These are phyloP conservation scores for Ilex aquifolium DNA, from an alignment of 257 asterid species.

Conservation along the genomic window DNA sequence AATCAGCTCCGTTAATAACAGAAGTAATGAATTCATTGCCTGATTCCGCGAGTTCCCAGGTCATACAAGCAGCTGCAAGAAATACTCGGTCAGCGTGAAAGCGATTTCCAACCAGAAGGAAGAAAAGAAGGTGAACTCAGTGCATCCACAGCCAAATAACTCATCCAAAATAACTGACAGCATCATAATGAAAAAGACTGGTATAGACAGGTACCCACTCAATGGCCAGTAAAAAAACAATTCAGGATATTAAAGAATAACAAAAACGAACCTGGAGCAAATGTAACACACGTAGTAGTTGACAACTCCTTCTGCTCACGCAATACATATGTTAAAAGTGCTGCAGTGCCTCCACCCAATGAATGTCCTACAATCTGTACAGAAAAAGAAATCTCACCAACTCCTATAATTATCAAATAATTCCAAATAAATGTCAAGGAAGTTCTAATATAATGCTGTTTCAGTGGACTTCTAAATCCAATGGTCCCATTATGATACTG, in stretches of 20 bases:
- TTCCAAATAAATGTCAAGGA: slow-evolving; percentile 3
- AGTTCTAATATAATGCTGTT: background rate
- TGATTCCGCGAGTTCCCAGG: slow-evolving; percentile 97
- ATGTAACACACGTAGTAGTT: slow-evolving; percentile 72
- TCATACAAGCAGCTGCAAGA: slow-evolving; percentile 94
- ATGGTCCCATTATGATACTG: no score
- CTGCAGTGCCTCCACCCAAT: slow-evolving; percentile 97
- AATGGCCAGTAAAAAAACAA: background rate
- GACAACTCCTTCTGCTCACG: slow-evolving; percentile 88
- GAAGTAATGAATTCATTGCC: slow-evolving; percentile 72
- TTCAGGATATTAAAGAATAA: background rate
- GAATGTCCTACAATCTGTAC: slow-evolving; percentile 90
- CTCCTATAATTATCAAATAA: slow-evolving; percentile 4
- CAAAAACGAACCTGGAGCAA: slow-evolving; percentile 81
- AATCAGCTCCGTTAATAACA: slow-evolving; percentile 90
- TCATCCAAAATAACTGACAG: background rate
- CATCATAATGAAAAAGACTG: background rate
- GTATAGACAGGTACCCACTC: no score
- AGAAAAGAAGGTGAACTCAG: background rate
- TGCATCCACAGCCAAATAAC: background rate
- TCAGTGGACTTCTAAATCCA: no score
- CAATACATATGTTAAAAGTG: slow-evolving; percentile 72
- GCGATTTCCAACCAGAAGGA: background rate
- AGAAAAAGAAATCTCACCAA: slow-evolving; percentile 9
- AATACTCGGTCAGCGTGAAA: slow-evolving; percentile 9